phyloP scores from a whole-genome alignment of 2,329 filamentous ascomycete species.

The Zasmidium cellare region DNA sequence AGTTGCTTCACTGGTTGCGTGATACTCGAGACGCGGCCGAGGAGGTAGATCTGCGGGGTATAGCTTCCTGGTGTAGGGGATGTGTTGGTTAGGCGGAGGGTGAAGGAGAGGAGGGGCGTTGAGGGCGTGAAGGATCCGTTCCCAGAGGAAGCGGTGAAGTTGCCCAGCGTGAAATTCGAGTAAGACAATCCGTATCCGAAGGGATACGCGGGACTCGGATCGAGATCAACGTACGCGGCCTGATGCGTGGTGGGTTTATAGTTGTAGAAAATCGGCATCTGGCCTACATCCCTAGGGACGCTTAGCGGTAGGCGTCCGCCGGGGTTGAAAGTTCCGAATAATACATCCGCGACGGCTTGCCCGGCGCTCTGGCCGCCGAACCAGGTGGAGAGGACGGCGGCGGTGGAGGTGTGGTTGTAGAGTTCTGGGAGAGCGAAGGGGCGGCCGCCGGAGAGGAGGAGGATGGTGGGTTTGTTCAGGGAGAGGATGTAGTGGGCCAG shows the following conservation, averaged over 20 bases:
- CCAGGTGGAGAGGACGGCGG: constrained; percentile 13
- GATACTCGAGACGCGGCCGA: constrained; percentile 42
- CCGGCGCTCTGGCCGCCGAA: constrained; percentile 16
- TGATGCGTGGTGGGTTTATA: constrained; percentile 10
- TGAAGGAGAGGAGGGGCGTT: constrained; percentile 37
- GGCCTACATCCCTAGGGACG: constrained; percentile 12
- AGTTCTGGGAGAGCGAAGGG: constrained; percentile 17
- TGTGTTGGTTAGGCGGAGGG: constrained; percentile 36
- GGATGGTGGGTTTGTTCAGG: constrained; percentile 10
- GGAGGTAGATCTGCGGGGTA: constrained; percentile 44
- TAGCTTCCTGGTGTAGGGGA: constrained; percentile 39
- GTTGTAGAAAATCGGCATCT: constrained; percentile 19
- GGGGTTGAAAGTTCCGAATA: constrained; percentile 16
- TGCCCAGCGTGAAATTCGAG: constrained; percentile 5
- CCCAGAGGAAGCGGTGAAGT: neutral
- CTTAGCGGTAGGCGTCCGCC: constrained; percentile 13
- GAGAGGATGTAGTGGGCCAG: constrained; percentile 10
- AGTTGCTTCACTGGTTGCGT: constrained; percentile 47
- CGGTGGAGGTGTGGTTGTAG: constrained; percentile 11
- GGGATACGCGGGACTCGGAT: constrained; percentile 10
- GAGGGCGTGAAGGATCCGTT: neutral
- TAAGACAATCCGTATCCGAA: constrained; percentile 17
- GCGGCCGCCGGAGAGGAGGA: constrained; percentile 15
- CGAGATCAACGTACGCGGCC: constrained; percentile 9
- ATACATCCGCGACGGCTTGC: constrained; percentile 12